A percentile compares a stretch with the other conserved stretches of the same genome.
phyloP scores from a whole-genome alignment of 2,329 filamentous ascomycete genomes.

The Leptographium radiaticola region DNA sequence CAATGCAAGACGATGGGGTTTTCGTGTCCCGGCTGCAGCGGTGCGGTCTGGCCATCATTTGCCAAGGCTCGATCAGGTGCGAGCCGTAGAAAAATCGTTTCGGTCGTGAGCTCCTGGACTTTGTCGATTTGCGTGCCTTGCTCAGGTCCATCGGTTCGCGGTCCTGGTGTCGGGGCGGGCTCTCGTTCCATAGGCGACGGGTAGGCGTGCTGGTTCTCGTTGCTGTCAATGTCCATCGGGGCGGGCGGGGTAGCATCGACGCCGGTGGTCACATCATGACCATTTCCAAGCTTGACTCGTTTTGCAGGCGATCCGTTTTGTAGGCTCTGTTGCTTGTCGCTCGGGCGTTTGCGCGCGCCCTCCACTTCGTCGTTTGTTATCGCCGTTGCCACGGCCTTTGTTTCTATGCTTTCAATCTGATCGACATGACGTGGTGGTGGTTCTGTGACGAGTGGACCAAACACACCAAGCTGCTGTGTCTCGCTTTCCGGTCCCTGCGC shows the following conservation, averaged over 20 bases:
- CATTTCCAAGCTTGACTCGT: constrained; percentile 47
- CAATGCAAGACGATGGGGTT: constrained; percentile 53
- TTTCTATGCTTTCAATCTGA: not conserved
- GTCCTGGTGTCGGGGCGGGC: constrained; percentile 35
- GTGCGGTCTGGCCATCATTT: constrained; percentile 18
- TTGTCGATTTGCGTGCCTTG: constrained; percentile 53
- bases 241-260: constrained; percentile 26
- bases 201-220: constrained; percentile 44
- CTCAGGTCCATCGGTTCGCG: constrained; percentile 48
- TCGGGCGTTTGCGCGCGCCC: constrained; percentile 36
- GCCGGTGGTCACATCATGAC: constrained; percentile 38
- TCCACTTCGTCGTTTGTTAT: constrained; percentile 23
- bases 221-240: constrained; percentile 48
- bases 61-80: constrained; percentile 25
- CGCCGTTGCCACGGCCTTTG: constrained; percentile 1
- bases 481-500: constrained; percentile 31
- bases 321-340: constrained; percentile 30
- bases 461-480: constrained; percentile 37
- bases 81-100: constrained; percentile 49
- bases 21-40: constrained; percentile 21
- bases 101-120: constrained; percentile 43
- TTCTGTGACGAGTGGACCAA: constrained; percentile 39
- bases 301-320: constrained; percentile 46
- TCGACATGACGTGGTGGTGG: constrained; percentile 23
- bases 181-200: constrained; percentile 51